Base-by-base conservation (phyloP, 148 eudicot species). In the Rhododendron molle region DNA sequence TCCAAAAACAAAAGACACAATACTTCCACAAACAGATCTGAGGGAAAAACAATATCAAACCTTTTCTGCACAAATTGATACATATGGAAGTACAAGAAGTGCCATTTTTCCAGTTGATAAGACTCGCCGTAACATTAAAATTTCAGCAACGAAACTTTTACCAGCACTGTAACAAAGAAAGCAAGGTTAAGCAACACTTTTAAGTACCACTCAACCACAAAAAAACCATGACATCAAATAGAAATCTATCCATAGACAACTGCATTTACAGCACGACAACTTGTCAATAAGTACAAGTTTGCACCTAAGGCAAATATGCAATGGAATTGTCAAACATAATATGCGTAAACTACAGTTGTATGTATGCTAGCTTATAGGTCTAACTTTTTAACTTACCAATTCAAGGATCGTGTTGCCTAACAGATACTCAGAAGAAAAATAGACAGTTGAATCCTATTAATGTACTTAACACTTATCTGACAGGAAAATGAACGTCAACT, bases 141-240 rank as follows among this genome's bases (percentile, higher is more conserved):
- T 95, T 87, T 97, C 99, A 84, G 99, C 98, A 90, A 95, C 99
- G 91, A 97, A 97, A 93, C 98, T 97, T 92, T 97, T 95, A 11
- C 99, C 98, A 85, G 99, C 99, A 92, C 99, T 97, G 91, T 87
- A 58, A 71, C 83, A 87, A 84, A 84, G 65, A 38, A 76, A 83
- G 58, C 85, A 83, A 74, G 67, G 80, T 86, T 62, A 86, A 60
- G 69, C 38, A 85, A 72, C 21, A 38, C 73, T 58, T 69, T 54
- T 14, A 46, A 65, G 43, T 78, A 65, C 85, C 84, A 69, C 81
- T 47, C 78, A 38, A 32, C 65, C 69, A 34, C 38, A 9, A 62
- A 21, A 36, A 40, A 8, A 60, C 1, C 26, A 23, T 47, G 7
- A 9, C 50, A 14, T 79, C 60, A 13, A 78, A 26, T 15, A 30